A percentile compares a stretch with the other conserved stretches of the same genome.
phyloP scores from a whole-genome alignment of 1,284 basidiomycete genomes.

The Ustilago xerochloae region DNA sequence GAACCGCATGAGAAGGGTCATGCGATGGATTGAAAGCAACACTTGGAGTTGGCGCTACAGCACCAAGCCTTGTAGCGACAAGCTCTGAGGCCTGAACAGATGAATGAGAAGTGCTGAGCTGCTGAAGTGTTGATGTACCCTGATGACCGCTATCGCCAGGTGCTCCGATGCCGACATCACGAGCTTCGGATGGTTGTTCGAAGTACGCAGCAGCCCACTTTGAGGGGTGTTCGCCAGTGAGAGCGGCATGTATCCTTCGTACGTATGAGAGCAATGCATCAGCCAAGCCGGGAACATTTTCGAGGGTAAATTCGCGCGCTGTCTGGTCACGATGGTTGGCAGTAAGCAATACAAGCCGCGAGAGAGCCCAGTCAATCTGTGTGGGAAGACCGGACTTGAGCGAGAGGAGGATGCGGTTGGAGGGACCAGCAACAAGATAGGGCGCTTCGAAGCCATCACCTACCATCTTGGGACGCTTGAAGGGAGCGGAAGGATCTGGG shows the following conservation, averaged over 20 bases:
- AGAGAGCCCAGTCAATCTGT: constrained; percentile 65
- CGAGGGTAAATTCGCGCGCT: constrained; percentile 41
- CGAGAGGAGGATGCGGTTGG: constrained; percentile 61
- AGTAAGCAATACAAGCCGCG: constrained; percentile 47
- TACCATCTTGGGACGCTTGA: constrained; percentile 39
- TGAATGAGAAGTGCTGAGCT: not conserved
- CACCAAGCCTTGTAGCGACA: not conserved
- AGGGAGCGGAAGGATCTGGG: constrained; percentile 12
- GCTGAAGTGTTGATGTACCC: constrained; percentile 16
- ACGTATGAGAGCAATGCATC: constrained; percentile 57
- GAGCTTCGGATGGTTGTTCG: constrained; percentile 40
- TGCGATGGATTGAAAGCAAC: constrained; percentile 14
- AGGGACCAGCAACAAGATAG: constrained; percentile 55
- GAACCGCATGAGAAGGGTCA: constrained; percentile 37
- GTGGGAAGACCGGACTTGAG: constrained; percentile 61
- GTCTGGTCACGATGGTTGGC: constrained; percentile 29
- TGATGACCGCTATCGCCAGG: constrained; percentile 44
- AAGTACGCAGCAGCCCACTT: constrained; percentile 54
- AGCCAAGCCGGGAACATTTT: constrained; percentile 54
- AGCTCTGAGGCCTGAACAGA: not conserved
- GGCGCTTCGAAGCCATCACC: constrained; percentile 38
- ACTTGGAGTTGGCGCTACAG: not conserved
- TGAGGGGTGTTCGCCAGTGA: constrained; percentile 35
- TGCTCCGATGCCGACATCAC: constrained; percentile 55
- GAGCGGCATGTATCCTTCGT: constrained; percentile 47